Percentiles rank a stretch among this genome's conserved stretches.
Evolutionary conservation across 148 eudicot genomes (phyloP).

Genomic region (Linanthus parryae): DNA sequence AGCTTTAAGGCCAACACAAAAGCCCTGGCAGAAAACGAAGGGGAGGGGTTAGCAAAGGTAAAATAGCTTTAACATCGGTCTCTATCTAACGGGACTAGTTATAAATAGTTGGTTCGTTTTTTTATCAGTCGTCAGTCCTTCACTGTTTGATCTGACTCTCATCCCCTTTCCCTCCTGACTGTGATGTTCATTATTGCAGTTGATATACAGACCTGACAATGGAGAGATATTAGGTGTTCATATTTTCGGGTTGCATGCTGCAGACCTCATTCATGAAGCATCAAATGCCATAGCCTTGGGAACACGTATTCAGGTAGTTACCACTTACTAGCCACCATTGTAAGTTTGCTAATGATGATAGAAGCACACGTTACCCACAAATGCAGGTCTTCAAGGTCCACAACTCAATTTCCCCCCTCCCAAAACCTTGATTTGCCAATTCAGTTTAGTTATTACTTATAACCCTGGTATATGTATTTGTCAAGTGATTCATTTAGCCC

Average conservation of each 20-base stretch:
- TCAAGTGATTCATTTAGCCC: no score
- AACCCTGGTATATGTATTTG: constrained; percentile 1
- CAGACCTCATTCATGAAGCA: constrained; percentile 90
- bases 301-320: constrained; percentile 57
- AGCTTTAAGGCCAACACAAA: constrained; percentile 94
- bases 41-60: constrained; percentile 92
- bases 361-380: no score
- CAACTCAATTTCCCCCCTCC: no score
- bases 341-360: no score
- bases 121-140: neutral
- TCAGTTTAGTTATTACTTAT: neutral
- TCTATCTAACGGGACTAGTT: neutral
- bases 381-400: no score
- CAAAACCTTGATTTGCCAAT: no score
- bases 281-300: constrained; percentile 89
- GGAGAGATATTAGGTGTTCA: constrained; percentile 95
- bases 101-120: neutral
- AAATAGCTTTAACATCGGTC: constrained; percentile 2
- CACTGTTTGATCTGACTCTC: neutral
- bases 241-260: constrained; percentile 86
- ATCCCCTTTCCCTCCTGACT: neutral
- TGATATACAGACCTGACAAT: constrained; percentile 84
- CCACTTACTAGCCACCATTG: no score
- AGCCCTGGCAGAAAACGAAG: constrained; percentile 95
- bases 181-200: no score